A percentile compares a stretch with the other conserved stretches of the same genome.
Evolutionary conservation across 371 early-diverging fungal genomes (phyloP).

Genomic region (Mortierella sp.): DNA sequence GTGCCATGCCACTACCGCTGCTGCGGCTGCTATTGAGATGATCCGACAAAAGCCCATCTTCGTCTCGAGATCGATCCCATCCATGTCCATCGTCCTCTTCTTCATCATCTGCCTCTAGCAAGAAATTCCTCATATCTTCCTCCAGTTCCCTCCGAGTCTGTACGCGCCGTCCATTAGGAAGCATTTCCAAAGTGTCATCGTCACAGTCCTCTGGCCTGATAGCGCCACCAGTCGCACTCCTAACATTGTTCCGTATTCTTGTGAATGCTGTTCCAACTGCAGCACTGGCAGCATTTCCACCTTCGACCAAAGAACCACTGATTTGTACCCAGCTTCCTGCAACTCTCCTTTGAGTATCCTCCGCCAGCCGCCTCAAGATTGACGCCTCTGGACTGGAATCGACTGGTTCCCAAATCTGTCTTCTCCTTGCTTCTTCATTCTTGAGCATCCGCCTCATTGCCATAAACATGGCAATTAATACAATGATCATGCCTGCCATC

Average conservation of each 20-base stretch:
- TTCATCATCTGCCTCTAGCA: conserved; percentile 51
- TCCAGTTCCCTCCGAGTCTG: conserved; percentile 51
- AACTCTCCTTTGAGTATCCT: conserved; percentile 51
- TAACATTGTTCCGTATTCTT: conserved; percentile 49
- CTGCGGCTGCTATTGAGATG: conserved; percentile 29
- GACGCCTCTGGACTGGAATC: conserved; percentile 56
- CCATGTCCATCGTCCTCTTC: conserved; percentile 31
- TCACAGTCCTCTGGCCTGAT: conserved; percentile 47
- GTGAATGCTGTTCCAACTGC: conserved; percentile 51
- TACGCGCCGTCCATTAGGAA: conserved; percentile 43
- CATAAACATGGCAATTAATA: conserved; percentile 52
- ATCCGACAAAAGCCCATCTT: conserved; percentile 45
- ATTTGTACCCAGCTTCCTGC: conserved; percentile 55
- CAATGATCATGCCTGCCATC: conserved; percentile 53
- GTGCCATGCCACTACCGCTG: conserved; percentile 8
- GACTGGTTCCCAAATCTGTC: conserved; percentile 57
- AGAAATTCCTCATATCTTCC: conserved; percentile 51
- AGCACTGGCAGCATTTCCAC: conserved; percentile 47
- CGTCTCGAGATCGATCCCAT: conserved; percentile 33
- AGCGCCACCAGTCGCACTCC: conserved; percentile 29
- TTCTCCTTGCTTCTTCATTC: conserved; percentile 49
- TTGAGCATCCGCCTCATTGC: conserved; percentile 55
- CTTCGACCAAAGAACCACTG: conserved; percentile 46
- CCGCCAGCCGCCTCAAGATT: conserved; percentile 44
- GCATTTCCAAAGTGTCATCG: conserved; percentile 48